Evolutionary conservation across 306 rosid genomes (phyloP), one percentile per base, ranked within the genome.

Genomic region (Pyrus pyrifolia): DNA sequence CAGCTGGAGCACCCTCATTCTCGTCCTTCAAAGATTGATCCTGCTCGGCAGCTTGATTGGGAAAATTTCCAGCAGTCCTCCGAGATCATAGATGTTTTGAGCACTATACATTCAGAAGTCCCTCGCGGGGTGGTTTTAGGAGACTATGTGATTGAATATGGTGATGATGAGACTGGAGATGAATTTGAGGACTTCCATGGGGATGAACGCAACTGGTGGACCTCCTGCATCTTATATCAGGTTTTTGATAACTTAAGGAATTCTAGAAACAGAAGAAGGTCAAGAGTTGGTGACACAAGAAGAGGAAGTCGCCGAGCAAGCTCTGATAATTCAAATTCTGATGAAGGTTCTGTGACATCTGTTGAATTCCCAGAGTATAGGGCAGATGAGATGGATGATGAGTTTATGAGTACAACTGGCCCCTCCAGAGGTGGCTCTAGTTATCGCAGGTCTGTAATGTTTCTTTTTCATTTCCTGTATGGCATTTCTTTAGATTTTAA

Each of bases 31-130:
- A 88, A 87, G 78, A 90, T 94, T 23, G 98, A 94, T 81, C 98
- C 98, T 21, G 97, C 97, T 13, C 85, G 95, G 42, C 91, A 87
- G 86, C 97, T 94, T 61, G 98, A 94, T 75, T 94, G 98, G 98
- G 98, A 94, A 65, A 94, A 94, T 70, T 94, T 94, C 82, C 98
- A 94, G 83, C 98, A 94, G 76, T 94, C 98, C 19, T 86, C 97
- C 21, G 98, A 94, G 88, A 94, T 94, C 65, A 88, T 94, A 11
- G 98, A 94, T 85, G 98, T 94, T 81, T 79, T 94, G 83, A 94
- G 98, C 83, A 94, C 98, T 72, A 92, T 94, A 45, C 97, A 94
- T 81, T 92, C 98, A 2, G 98, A 92, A 86, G 89, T 89, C 40
- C 98, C 98, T 0, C 88, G 87, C 0, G 98, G 98, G 60, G 91